A percentile compares a stretch with the other conserved stretches of the same genome.
Conservation (phyloP, 1,284 basidiomycete genomes). For the Coniferiporia weirii region DNA sequence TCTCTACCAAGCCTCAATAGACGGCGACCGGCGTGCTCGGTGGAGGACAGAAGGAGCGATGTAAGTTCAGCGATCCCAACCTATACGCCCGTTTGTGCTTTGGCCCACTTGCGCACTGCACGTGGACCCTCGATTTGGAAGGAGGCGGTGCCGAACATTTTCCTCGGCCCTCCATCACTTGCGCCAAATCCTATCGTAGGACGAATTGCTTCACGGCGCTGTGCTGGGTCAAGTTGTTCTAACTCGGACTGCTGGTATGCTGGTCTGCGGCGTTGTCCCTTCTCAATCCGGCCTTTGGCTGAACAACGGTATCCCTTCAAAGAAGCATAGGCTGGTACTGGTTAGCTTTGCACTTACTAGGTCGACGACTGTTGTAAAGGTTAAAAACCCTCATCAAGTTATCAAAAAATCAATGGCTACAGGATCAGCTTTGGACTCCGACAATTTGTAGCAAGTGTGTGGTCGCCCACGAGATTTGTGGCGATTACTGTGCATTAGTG, state of each 20-base stretch:
- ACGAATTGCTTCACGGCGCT: neutral
- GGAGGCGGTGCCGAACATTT: neutral
- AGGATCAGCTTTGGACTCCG: neutral
- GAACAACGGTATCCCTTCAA: too few species aligned
- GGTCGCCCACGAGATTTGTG: constrained; percentile 5
- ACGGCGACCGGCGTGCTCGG: constrained; percentile 19
- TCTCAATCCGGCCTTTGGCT: neutral
- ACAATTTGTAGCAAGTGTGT: constrained; percentile 2
- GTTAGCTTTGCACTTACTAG: neutral
- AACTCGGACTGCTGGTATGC: too few species aligned
- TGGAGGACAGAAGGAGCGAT: constrained; percentile 16
- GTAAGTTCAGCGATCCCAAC: constrained; percentile 7
- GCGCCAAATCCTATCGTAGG: neutral
- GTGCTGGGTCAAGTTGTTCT: neutral
- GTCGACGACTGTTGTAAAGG: neutral
- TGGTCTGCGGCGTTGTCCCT: too few species aligned
- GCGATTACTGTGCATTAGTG: neutral
- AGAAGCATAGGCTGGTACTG: too few species aligned
- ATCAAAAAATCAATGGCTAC: constrained; percentile 6
- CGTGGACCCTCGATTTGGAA: neutral
- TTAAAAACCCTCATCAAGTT: neutral
- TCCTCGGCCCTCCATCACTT: neutral
- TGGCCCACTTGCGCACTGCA: constrained; percentile 1
- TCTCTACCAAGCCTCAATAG: neutral
- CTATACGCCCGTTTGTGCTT: constrained; percentile 3